Evolutionary conservation across 805 yeast genomes (phyloP).

Genomic region (Wickerhamiella alocasiicola): DNA sequence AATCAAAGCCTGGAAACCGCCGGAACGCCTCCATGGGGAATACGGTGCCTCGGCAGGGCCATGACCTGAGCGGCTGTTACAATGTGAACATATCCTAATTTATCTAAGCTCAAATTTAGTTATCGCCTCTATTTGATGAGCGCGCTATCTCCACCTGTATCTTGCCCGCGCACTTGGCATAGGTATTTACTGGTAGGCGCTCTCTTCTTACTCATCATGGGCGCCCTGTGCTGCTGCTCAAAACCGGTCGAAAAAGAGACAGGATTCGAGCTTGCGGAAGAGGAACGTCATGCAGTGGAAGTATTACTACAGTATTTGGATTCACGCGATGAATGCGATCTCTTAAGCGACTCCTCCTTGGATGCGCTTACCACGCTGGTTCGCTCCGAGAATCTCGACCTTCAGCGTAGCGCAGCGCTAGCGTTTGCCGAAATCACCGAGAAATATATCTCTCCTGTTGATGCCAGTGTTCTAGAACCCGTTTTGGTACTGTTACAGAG

Average conservation of each 20-base stretch:
- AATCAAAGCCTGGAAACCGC: too few relatives aligned
- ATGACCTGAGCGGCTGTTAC: too few relatives aligned
- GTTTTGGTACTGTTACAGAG: conserved; percentile 76
- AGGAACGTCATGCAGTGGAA: conserved; percentile 93
- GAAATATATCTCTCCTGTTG: conserved; percentile 74
- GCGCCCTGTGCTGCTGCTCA: conserved; percentile 19
- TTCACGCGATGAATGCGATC: conserved; percentile 78
- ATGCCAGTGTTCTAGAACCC: conserved; percentile 86
- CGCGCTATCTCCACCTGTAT: too few relatives aligned
- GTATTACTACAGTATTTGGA: conserved; percentile 80
- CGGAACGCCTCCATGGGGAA: too few relatives aligned
- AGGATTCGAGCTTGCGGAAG: conserved; percentile 82
- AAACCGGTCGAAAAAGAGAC: conserved; percentile 30
- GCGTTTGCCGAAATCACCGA: conserved; percentile 98
- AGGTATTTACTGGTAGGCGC: too few relatives aligned
- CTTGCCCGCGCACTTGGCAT: too few relatives aligned
- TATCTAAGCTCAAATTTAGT: too few relatives aligned
- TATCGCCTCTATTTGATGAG: too few relatives aligned
- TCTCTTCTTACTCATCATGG: conserved; percentile 12
- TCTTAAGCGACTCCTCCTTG: conserved; percentile 69
- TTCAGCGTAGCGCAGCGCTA: conserved; percentile 92
- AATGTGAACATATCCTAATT: too few relatives aligned
- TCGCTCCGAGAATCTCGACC: conserved; percentile 85
- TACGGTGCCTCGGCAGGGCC: too few relatives aligned
- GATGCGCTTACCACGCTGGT: conserved; percentile 86